A percentile compares a stretch with the other conserved stretches of the same genome.
Conservation (phyloP, 768 basidiomycete genomes). For the Melanogaster broomeanus region DNA sequence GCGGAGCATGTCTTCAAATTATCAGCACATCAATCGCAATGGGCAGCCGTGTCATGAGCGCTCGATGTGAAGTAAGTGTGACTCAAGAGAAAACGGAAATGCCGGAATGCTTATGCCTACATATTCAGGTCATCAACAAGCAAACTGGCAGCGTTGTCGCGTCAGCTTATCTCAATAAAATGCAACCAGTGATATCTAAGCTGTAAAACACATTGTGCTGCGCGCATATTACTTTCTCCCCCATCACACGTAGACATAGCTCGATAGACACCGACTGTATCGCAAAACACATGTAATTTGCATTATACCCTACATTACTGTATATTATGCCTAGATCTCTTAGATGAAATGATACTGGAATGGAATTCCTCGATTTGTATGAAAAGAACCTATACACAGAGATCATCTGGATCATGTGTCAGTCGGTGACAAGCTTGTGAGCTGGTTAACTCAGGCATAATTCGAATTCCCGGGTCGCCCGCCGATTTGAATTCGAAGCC, state of each 20-base stretch:
- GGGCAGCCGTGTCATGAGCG: conserved; percentile 70
- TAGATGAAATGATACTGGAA: conserved; percentile 2
- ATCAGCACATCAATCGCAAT: conserved; percentile 65
- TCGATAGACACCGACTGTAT: conserved; percentile 25
- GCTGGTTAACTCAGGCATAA: neutral
- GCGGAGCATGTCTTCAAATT: conserved; percentile 61
- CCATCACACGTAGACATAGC: conserved; percentile 12
- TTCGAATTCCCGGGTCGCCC: too few relatives aligned
- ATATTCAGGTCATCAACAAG: conserved; percentile 57
- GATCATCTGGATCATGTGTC: too few relatives aligned
- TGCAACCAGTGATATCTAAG: conserved; percentile 60
- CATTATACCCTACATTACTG: conserved; percentile 19
- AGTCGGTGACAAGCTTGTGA: conserved; percentile 4
- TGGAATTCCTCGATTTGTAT: neutral
- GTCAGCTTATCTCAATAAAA: conserved; percentile 70
- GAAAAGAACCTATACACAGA: too few relatives aligned
- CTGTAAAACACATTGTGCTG: conserved; percentile 35
- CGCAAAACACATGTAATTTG: conserved; percentile 17
- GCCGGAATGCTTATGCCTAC: conserved; percentile 1
- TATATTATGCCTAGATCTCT: conserved; percentile 21
- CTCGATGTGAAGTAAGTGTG: conserved; percentile 64
- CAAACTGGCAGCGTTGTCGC: conserved; percentile 58
- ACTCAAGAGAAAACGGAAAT: neutral
- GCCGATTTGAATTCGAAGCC: too few relatives aligned
- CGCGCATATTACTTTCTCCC: neutral